Percentiles rank a stretch among this genome's conserved stretches.
These are phyloP conservation scores for Bruguiera hainesii DNA, from an alignment of 441 rosid genomes.

Conservation along the genomic window DNA sequence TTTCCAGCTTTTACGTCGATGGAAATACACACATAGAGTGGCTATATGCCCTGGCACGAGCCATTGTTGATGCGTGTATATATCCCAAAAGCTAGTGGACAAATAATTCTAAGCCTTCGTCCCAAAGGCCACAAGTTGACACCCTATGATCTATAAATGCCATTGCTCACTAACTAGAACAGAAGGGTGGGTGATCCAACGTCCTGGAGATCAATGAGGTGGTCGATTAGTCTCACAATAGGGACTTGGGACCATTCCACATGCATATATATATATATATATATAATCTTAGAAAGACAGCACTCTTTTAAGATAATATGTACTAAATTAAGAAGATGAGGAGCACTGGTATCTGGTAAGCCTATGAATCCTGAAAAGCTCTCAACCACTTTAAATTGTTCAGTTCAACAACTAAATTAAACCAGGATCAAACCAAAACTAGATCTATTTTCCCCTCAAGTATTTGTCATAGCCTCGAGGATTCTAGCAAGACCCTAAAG, in stretches of 20 bases:
- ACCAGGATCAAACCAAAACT: background rate
- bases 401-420: slow-evolving; percentile 16
- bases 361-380: background rate
- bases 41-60: too few species aligned
- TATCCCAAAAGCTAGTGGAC: too few species aligned
- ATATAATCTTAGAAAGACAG: background rate
- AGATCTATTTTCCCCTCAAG: background rate
- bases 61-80: too few species aligned
- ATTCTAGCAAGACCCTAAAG: slow-evolving; percentile 7
- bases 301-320: background rate
- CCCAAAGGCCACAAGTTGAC: background rate
- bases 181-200: background rate
- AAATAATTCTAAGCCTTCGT: too few species aligned
- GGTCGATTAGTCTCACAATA: slow-evolving; percentile 16
- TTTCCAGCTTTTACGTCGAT: too few species aligned
- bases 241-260: slow-evolving; percentile 24
- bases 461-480: slow-evolving; percentile 1
- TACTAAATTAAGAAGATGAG: background rate
- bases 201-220: background rate
- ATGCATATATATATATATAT: too few species aligned
- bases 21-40: too few species aligned
- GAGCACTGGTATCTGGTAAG: background rate
- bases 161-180: too few species aligned
- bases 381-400: slow-evolving; percentile 11
- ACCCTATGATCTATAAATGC: too few species aligned